Evolutionary conservation across 1,284 basidiomycete species (phyloP).

Genomic region (Moniliella sp.): DNA sequence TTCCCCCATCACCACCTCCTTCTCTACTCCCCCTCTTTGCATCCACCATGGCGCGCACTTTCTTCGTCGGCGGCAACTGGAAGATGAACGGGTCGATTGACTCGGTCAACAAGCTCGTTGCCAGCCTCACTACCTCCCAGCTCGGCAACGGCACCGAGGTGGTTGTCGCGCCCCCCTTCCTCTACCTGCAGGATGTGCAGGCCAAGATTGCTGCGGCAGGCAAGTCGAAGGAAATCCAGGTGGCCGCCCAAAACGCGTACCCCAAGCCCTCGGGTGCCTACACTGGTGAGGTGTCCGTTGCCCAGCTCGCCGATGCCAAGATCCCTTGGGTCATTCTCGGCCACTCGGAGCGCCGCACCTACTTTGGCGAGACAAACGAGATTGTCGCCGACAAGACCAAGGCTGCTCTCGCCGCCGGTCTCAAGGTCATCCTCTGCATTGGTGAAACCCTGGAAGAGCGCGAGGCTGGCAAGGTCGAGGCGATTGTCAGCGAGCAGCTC

Average conservation of each 20-base stretch:
- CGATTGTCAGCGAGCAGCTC: constrained; percentile 64
- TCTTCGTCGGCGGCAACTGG: constrained; percentile 31
- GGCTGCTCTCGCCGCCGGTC: constrained; percentile 48
- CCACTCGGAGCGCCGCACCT: constrained; percentile 83
- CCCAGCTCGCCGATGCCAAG: constrained; percentile 59
- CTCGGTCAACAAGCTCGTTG: constrained; percentile 22
- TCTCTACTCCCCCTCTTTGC: too few species aligned
- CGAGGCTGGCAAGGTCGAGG: constrained; percentile 54
- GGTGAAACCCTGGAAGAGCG: constrained; percentile 81
- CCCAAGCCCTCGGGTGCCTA: constrained; percentile 66
- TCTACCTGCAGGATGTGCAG: constrained; percentile 24
- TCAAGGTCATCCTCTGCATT: constrained; percentile 82
- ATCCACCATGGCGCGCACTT: constrained; percentile 17
- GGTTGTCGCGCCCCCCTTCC: constrained; percentile 26
- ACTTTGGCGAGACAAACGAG: constrained; percentile 71
- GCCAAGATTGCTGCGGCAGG: constrained; percentile 11
- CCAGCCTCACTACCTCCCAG: constrained; percentile 16
- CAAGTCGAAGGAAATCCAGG: constrained; percentile 14
- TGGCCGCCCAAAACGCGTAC: constrained; percentile 83
- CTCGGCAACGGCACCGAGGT: constrained; percentile 28
- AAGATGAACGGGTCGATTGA: constrained; percentile 34
- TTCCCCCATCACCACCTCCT: too few species aligned
- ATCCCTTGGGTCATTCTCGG: constrained; percentile 86
- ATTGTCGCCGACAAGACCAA: constrained; percentile 63
- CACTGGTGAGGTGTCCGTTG: constrained; percentile 41